Percentiles rank a stretch among this genome's conserved stretches.
Conservation (phyloP, 306 rosid species). For the Cicer bijugum region DNA sequence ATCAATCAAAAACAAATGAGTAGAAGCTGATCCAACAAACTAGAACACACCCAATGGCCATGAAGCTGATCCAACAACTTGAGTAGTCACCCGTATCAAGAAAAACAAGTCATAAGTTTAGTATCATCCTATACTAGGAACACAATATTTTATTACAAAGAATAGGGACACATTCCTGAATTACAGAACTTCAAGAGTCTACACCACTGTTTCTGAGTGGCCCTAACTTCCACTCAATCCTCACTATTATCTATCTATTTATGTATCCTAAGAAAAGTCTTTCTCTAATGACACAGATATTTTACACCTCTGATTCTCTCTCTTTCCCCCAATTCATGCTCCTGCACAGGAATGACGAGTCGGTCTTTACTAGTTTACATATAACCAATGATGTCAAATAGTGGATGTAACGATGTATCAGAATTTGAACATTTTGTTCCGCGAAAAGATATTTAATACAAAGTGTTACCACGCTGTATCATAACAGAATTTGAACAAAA, state of each 20-base stretch:
- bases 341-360: too few species aligned
- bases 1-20: not conserved
- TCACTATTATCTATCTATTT: not conserved
- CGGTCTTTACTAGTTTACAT: too few species aligned
- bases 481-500: too few species aligned
- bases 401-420: too few species aligned
- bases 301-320: too few species aligned
- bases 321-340: too few species aligned
- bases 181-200: not conserved
- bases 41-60: conserved; percentile 10
- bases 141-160: not conserved
- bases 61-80: not conserved
- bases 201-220: not conserved
- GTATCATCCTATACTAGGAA: not conserved
- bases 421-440: too few species aligned
- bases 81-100: not conserved
- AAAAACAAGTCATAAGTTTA: not conserved
- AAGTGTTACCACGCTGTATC: too few species aligned
- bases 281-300: not conserved
- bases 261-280: not conserved
- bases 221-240: conserved; percentile 1
- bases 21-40: conserved; percentile 12
- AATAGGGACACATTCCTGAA: not conserved
- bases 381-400: too few species aligned
- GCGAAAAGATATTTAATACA: too few species aligned